Conservation (phyloP, 352 stramenopile species). For the Phytophthora citrophthora region DNA sequence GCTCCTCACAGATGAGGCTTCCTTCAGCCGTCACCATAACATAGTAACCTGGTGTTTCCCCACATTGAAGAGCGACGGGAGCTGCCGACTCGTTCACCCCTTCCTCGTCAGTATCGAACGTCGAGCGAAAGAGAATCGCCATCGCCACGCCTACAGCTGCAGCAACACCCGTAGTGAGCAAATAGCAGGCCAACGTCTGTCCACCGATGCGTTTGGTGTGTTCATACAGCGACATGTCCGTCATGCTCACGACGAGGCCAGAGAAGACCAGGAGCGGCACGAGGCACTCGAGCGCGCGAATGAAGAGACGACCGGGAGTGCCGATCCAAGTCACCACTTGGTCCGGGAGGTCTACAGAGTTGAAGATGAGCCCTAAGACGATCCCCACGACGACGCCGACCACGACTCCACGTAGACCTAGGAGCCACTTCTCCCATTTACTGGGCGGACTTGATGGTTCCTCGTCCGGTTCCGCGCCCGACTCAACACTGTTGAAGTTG, state of each 20-base stretch:
- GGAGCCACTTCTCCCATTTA: conserved; percentile 29
- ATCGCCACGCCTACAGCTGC: conserved; percentile 38
- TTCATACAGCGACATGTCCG: conserved; percentile 45
- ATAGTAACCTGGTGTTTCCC: conserved; percentile 26
- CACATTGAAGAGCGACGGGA: conserved; percentile 29
- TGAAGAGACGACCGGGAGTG: conserved; percentile 50
- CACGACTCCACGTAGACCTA: conserved; percentile 42
- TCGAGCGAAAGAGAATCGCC: conserved; percentile 42
- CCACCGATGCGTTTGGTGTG: conserved; percentile 43
- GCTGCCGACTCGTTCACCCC: conserved; percentile 7
- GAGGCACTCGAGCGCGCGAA: conserved; percentile 55
- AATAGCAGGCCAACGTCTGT: conserved; percentile 38
- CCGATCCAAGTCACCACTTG: conserved; percentile 43
- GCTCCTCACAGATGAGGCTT: conserved; percentile 21
- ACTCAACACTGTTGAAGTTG: conserved; percentile 24
- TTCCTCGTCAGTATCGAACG: conserved; percentile 29
- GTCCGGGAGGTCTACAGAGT: conserved; percentile 23
- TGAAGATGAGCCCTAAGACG: conserved; percentile 27
- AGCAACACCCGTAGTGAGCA: conserved; percentile 40
- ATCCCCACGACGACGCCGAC: conserved; percentile 27
- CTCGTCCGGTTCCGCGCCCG: conserved; percentile 20
- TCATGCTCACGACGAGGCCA: conserved; percentile 49
- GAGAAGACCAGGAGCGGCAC: conserved; percentile 55
- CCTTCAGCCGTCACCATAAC: conserved; percentile 19
- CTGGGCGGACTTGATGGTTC: conserved; percentile 10